phyloP scores from a whole-genome alignment of 805 yeast species.

The Candida chilensis region DNA sequence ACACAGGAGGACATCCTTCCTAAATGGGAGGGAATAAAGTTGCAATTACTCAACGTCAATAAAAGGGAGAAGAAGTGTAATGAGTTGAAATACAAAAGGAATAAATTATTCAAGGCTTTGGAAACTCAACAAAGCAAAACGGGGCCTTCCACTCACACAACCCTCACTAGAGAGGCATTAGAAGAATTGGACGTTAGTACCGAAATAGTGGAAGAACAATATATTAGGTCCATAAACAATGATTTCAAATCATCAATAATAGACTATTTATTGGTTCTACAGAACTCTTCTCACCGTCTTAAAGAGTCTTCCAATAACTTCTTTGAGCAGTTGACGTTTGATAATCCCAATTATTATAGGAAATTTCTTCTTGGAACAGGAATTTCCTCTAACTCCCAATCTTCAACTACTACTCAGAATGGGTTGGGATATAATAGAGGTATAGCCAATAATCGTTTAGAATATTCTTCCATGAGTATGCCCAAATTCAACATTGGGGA shows the following conservation, averaged over 20 bases:
- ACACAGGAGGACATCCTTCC: conserved; percentile 24
- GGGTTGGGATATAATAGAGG: too few relatives aligned
- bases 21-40: conserved; percentile 30
- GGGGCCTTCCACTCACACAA: conserved; percentile 36
- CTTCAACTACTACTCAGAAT: too few relatives aligned
- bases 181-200: conserved; percentile 42
- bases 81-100: conserved; percentile 23
- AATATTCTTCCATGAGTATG: too few relatives aligned
- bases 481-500: too few relatives aligned
- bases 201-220: conserved; percentile 45
- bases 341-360: too few relatives aligned
- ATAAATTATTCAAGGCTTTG: conserved; percentile 23
- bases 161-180: conserved; percentile 36
- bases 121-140: conserved; percentile 32
- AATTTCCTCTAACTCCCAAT: conserved; percentile 4
- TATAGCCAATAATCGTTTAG: too few relatives aligned
- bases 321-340: conserved; percentile 12
- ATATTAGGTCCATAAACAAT: conserved; percentile 32
- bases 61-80: conserved; percentile 40
- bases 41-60: conserved; percentile 33
- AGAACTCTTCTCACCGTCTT: conserved; percentile 13
- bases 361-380: too few relatives aligned
- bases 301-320: conserved; percentile 16
- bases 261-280: conserved; percentile 29
- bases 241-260: conserved; percentile 33